Evolutionary conservation across 306 rosid species (phyloP).

Genomic region (Lathyrus sativus): DNA sequence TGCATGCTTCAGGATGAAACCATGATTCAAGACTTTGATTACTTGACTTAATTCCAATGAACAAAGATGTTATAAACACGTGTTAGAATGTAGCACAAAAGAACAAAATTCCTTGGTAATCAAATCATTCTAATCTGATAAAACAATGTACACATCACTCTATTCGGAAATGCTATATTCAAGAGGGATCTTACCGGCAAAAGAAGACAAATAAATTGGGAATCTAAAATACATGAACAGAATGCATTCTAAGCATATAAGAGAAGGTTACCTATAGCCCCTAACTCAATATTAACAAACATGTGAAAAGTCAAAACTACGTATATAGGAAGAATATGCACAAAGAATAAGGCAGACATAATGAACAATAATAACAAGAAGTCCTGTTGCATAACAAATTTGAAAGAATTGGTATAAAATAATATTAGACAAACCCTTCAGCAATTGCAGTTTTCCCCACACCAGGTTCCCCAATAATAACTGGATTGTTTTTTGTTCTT

Average conservation of each 20-base stretch:
- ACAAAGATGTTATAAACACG: conserved; percentile 15
- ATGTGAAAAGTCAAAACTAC: neutral
- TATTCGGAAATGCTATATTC: neutral
- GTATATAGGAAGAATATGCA: conserved; percentile 17
- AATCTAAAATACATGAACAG: neutral
- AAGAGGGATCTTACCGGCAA: neutral
- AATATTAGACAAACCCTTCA: conserved; percentile 74
- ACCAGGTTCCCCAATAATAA: conserved; percentile 98
- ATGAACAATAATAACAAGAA: neutral
- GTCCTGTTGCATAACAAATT: neutral
- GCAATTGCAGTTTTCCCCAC: conserved; percentile 99
- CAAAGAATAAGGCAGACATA: neutral
- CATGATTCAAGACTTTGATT: conserved; percentile 14
- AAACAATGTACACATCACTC: conserved; percentile 22
- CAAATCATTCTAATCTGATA: conserved; percentile 13
- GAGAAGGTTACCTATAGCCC: neutral
- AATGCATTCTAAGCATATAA: conserved; percentile 6
- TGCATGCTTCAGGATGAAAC: conserved; percentile 14
- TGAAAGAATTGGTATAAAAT: conserved; percentile 6
- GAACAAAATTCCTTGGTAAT: neutral
- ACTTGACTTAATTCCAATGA: conserved; percentile 31
- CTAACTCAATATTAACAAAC: conserved; percentile 13
- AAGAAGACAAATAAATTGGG: conserved; percentile 5
- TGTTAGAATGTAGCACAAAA: conserved; percentile 7
- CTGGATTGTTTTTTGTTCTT: conserved; percentile 96